phyloP scores from a whole-genome alignment of 495 filamentous ascomycete genomes.

The Ascodesmis nigricans region DNA sequence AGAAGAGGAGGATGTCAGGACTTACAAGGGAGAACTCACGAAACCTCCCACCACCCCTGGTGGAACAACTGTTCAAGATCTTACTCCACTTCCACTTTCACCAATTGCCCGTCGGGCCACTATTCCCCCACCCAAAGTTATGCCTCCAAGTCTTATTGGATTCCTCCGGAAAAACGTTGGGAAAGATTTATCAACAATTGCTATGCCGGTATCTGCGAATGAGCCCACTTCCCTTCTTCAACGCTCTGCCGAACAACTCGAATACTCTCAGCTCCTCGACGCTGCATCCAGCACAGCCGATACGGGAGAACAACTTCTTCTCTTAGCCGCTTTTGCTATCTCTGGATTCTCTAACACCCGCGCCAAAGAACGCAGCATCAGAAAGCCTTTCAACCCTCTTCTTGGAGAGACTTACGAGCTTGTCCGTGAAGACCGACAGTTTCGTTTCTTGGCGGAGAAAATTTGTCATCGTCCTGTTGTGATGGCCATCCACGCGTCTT shows the following conservation, averaged over 20 bases:
- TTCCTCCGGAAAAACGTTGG: slow-evolving; percentile 95
- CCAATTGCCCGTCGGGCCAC: slow-evolving; percentile 43
- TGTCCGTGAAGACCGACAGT: slow-evolving; percentile 61
- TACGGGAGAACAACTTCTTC: slow-evolving; percentile 48
- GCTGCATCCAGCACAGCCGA: slow-evolving; percentile 36
- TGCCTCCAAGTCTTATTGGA: slow-evolving; percentile 73
- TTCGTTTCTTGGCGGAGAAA: slow-evolving; percentile 81
- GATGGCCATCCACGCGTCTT: slow-evolving; percentile 81
- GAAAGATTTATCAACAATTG: slow-evolving; percentile 85
- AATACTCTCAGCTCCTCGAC: slow-evolving; percentile 72
- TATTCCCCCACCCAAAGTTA: slow-evolving; percentile 45
- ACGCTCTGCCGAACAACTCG: slow-evolving; percentile 65
- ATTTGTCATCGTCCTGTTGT: slow-evolving; percentile 79
- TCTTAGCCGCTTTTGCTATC: slow-evolving; percentile 76
- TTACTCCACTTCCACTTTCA: slow-evolving; percentile 56
- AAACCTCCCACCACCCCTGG: not conserved
- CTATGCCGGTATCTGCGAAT: slow-evolving; percentile 93
- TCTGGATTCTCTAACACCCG: slow-evolving; percentile 58
- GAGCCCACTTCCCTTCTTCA: slow-evolving; percentile 79
- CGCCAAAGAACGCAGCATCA: slow-evolving; percentile 71
- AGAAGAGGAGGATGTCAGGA: slow-evolving; percentile 32
- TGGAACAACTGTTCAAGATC: slow-evolving; percentile 8
- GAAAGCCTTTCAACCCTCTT: slow-evolving; percentile 96
- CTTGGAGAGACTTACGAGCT: slow-evolving; percentile 91
- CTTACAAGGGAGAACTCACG: not conserved